These are phyloP conservation scores for Alternaria dauci DNA, from an alignment of 2,329 filamentous ascomycete genomes.

Conservation along the genomic window DNA sequence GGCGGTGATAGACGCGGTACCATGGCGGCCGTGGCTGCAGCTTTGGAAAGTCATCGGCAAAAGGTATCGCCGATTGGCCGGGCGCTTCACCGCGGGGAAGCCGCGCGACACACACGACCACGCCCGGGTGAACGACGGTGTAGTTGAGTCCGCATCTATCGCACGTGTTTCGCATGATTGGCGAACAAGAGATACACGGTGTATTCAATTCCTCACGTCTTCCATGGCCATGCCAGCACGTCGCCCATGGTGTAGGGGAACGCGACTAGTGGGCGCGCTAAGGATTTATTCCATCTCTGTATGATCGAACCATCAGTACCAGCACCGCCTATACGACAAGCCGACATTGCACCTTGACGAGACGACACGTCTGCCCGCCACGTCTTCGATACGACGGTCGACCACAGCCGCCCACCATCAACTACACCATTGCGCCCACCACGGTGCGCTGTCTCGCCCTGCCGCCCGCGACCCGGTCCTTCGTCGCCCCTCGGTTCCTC, in stretches of 20 bases:
- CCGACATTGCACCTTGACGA: not conserved
- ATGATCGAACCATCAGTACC: not conserved
- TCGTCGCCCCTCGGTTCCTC: conserved; percentile 26
- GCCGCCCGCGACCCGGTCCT: conserved; percentile 25
- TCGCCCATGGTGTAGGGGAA: not conserved
- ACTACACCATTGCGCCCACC: conserved; percentile 11
- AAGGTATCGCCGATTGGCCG: conserved; percentile 22
- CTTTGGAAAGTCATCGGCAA: conserved; percentile 24
- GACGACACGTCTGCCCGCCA: not conserved
- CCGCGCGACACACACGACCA: conserved; percentile 1
- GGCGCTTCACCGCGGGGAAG: conserved; percentile 13
- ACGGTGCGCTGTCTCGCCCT: conserved; percentile 27
- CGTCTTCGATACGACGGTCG: not conserved
- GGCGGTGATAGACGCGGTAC: conserved; percentile 1
- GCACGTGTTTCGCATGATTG: not conserved
- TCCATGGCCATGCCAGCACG: not conserved
- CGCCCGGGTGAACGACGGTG: not conserved
- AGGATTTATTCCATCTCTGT: conserved; percentile 7
- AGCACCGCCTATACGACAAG: not conserved
- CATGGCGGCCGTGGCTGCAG: conserved; percentile 19
- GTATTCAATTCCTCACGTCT: too few species aligned
- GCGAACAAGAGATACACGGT: not conserved
- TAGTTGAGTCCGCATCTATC: not conserved
- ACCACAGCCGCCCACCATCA: not conserved
- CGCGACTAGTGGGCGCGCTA: conserved; percentile 18